Evolutionary conservation across 495 filamentous ascomycete species (phyloP).

Genomic region (Xylaria longipes): DNA sequence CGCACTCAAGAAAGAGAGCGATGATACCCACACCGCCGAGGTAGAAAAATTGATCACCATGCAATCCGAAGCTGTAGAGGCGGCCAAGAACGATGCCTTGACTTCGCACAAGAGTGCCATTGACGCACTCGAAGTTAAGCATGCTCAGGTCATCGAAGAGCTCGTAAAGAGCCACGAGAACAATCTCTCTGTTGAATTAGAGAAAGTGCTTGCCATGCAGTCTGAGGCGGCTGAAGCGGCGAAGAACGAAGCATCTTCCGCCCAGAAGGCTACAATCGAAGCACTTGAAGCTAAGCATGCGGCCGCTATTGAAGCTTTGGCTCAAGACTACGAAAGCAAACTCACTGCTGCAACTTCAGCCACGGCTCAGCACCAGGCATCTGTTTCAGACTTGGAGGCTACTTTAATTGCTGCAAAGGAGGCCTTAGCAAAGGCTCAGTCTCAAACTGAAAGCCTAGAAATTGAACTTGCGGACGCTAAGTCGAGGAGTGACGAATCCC

Average conservation of each 20-base stretch:
- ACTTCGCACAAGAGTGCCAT: slow-evolving; percentile 41
- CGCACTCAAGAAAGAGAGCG: slow-evolving; percentile 49
- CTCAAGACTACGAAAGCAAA: slow-evolving; percentile 45
- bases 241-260: slow-evolving; percentile 42
- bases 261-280: slow-evolving; percentile 43
- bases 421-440: slow-evolving; percentile 35
- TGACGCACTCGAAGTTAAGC: slow-evolving; percentile 49
- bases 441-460: slow-evolving; percentile 32
- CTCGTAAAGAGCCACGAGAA: slow-evolving; percentile 48
- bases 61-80: slow-evolving; percentile 52
- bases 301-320: slow-evolving; percentile 49
- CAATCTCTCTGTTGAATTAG: slow-evolving; percentile 47
- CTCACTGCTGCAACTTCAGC: slow-evolving; percentile 32
- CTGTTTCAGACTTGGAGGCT: slow-evolving; percentile 32
- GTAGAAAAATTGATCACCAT: slow-evolving; percentile 54
- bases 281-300: slow-evolving; percentile 48
- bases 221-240: slow-evolving; percentile 50
- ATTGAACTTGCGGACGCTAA: slow-evolving; percentile 34
- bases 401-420: slow-evolving; percentile 33
- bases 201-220: slow-evolving; percentile 53
- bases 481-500: slow-evolving; percentile 38
- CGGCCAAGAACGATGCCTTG: slow-evolving; percentile 43
- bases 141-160: slow-evolving; percentile 50
- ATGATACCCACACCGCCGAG: slow-evolving; percentile 54
- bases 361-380: slow-evolving; percentile 32